Conservation (phyloP, 495 filamentous ascomycete species). For the Hamigera avellanea region DNA sequence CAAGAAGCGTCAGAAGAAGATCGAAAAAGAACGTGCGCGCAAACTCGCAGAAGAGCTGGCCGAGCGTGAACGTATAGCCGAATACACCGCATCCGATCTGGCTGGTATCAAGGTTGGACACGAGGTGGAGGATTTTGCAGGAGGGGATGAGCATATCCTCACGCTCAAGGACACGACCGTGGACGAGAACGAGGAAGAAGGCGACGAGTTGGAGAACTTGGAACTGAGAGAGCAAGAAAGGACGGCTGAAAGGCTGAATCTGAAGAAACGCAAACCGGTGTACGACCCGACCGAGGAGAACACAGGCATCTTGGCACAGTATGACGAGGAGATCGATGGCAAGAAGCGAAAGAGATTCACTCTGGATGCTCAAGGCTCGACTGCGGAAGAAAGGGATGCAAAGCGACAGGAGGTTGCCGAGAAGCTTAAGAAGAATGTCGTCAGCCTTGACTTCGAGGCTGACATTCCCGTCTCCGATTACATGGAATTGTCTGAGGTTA, state of each 20-base stretch:
- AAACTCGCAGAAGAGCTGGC: conserved; percentile 67
- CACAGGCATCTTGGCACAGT: conserved; percentile 66
- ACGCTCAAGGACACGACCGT: conserved; percentile 86
- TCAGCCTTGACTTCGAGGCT: conserved; percentile 63
- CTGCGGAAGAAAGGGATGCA: conserved; percentile 49
- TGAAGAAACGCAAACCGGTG: conserved; percentile 84
- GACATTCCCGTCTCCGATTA: conserved; percentile 72
- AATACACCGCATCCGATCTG: conserved; percentile 73
- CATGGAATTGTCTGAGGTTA: conserved; percentile 71
- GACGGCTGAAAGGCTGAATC: conserved; percentile 60
- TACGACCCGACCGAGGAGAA: conserved; percentile 73
- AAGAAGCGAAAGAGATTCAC: conserved; percentile 87
- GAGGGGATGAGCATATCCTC: conserved; percentile 67
- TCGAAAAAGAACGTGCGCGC: conserved; percentile 60
- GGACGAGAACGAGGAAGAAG: conserved; percentile 76
- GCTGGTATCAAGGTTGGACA: conserved; percentile 88
- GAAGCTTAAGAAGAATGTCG: conserved; percentile 51
- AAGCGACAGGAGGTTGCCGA: conserved; percentile 44
- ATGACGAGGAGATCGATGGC: conserved; percentile 89
- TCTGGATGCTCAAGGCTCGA: conserved; percentile 62
- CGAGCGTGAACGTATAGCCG: conserved; percentile 42
- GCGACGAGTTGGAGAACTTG: conserved; percentile 84
- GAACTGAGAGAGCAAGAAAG: conserved; percentile 67
- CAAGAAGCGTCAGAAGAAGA: conserved; percentile 86
- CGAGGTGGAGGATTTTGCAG: conserved; percentile 63